Evolutionary conservation across 805 yeast species (phyloP).

Genomic region (Teunomyces aglyptinius): DNA sequence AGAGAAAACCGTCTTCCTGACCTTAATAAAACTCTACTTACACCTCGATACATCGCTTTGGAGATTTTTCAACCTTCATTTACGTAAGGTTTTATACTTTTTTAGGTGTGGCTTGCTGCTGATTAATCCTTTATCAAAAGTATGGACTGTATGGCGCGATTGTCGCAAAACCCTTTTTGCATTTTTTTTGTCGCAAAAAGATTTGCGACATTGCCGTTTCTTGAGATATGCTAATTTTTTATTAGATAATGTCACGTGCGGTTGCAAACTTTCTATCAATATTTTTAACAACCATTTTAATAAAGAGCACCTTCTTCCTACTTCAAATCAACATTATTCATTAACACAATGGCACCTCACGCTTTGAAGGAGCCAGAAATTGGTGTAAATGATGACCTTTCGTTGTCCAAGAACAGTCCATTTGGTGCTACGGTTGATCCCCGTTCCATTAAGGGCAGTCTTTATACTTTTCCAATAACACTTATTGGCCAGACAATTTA

Average conservation of each 20-base stretch:
- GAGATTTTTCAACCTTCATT: not conserved
- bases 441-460: constrained; percentile 43
- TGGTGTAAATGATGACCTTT: not conserved
- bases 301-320: not conserved
- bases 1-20: not conserved
- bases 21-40: not conserved
- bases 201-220: not conserved
- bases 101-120: constrained; percentile 2
- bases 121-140: not conserved
- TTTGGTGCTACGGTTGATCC: constrained; percentile 66
- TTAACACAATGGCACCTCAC: constrained; percentile 6
- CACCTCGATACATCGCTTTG: not conserved
- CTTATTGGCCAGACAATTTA: constrained; percentile 56
- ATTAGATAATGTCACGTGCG: constrained; percentile 5
- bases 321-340: not conserved
- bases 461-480: constrained; percentile 54
- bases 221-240: not conserved
- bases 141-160: constrained; percentile 2
- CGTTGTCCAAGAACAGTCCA: constrained; percentile 33
- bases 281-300: constrained; percentile 1
- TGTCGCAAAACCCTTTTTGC: not conserved
- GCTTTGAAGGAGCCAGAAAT: constrained; percentile 1
- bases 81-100: not conserved
- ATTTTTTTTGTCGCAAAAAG: not conserved
- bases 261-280: not conserved